These are phyloP conservation scores for Dioscorea dumetorum DNA, from an alignment of 106 monocot species.

Conservation along the genomic window DNA sequence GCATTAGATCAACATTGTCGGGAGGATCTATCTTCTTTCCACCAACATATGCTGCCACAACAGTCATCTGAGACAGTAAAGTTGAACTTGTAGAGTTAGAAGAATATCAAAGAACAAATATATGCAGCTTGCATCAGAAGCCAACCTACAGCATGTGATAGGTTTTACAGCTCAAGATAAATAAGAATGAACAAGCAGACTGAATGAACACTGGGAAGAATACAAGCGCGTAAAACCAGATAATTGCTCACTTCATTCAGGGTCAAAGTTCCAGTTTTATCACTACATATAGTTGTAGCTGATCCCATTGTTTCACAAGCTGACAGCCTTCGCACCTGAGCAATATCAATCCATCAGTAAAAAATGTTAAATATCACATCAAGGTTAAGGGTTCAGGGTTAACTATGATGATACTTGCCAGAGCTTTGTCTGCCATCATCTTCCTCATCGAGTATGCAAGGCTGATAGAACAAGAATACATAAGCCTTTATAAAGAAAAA, in stretches of 20 bases:
- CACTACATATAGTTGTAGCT: constrained; percentile 94
- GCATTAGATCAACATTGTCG: constrained; percentile 31
- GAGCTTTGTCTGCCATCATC: constrained; percentile 88
- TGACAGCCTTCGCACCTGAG: constrained; percentile 86
- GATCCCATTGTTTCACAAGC: constrained; percentile 99
- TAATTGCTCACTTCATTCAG: constrained; percentile 55
- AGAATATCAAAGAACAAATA: too few relatives aligned
- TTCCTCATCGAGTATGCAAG: constrained; percentile 96
- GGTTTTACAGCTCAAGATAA: too few relatives aligned
- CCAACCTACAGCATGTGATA: too few relatives aligned
- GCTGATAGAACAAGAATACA: constrained; percentile 3
- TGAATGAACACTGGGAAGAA: too few relatives aligned
- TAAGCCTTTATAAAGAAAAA: neutral
- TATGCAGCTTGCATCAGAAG: too few relatives aligned
- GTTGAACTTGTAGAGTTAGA: too few relatives aligned
- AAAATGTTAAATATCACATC: neutral
- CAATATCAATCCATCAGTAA: constrained; percentile 20
- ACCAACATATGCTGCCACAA: constrained; percentile 77
- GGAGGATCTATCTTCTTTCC: constrained; percentile 51
- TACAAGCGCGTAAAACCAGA: too few relatives aligned
- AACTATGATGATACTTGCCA: constrained; percentile 25
- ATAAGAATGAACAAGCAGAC: too few relatives aligned
- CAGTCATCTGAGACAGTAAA: constrained; percentile 63
- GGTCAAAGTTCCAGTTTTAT: constrained; percentile 93
- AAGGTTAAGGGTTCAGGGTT: neutral